Percentiles rank a stretch among this genome's conserved stretches.
Conservation (phyloP, 345 rosid species). For the Eucalyptus virginea region DNA sequence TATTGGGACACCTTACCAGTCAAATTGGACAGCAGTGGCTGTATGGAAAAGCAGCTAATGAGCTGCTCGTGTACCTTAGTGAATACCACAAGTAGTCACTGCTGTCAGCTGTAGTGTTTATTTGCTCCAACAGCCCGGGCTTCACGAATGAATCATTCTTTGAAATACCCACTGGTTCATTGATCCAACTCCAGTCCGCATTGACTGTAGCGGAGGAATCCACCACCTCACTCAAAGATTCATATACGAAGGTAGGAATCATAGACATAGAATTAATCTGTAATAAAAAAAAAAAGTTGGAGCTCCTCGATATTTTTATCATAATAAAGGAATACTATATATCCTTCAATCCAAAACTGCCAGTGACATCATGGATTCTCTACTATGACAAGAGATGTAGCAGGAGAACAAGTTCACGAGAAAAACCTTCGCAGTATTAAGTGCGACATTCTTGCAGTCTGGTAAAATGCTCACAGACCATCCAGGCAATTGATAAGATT, state of each 20-base stretch:
- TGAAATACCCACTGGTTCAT: constrained; percentile 81
- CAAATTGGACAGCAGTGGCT: not conserved
- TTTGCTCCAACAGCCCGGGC: constrained; percentile 75
- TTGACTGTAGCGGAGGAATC: constrained; percentile 32
- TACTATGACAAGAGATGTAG: not conserved
- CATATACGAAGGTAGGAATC: constrained; percentile 32
- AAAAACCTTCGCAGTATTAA: constrained; percentile 90
- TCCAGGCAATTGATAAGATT: constrained; percentile 66
- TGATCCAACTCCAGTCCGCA: constrained; percentile 67
- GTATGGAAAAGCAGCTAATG: not conserved
- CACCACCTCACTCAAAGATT: constrained; percentile 23
- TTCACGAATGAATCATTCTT: constrained; percentile 44
- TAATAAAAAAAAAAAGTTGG: not conserved
- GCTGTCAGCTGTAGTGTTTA: constrained; percentile 75
- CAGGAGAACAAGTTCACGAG: not conserved
- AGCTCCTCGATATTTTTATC: not conserved
- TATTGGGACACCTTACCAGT: not conserved
- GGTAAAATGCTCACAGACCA: constrained; percentile 99
- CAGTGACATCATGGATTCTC: not conserved
- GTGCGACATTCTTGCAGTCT: constrained; percentile 80
- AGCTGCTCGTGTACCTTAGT: constrained; percentile 31
- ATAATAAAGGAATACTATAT: not conserved
- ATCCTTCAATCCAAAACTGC: not conserved
- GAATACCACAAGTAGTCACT: constrained; percentile 97
- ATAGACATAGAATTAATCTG: constrained; percentile 67